Base-by-base conservation (phyloP, 306 rosid genomes). In the Dalbergia cochinchinensis region DNA sequence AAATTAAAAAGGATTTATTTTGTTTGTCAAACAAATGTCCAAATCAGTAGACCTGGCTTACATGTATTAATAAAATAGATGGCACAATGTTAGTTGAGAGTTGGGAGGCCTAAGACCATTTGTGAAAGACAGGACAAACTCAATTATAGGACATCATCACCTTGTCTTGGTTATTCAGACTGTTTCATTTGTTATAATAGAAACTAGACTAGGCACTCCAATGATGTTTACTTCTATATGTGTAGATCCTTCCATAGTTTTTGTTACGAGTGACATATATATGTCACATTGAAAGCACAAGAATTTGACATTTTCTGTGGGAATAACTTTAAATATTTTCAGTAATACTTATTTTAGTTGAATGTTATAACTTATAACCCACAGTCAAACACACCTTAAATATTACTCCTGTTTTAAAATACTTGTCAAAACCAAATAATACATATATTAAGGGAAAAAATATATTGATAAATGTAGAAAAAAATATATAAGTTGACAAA, bases 221-320 rank as follows among this genome's bases (percentile, higher is more conserved):
- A 26, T 26, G 31, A 26, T 26, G 31, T 26, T 26, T 69, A 69
- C 71, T 18, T 69, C 33, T 16, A 69, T 42, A 10, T 41, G 53
- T 59, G 37, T 72, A 47, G 81, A 53, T 71, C 50, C 59, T 72
- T 80, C 34, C 45, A 70, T 18, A 60, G 12, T 51, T 78, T 51
- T 22, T 34, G 16, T 20, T 39, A 55, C 8, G 6, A 6, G 47
- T 42, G 11, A 7, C 47, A 42, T 42, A 42, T 5, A 42, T 42
- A 1, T 42, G 3, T 42, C 47, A 42, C 8, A 42, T 42, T 0
- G 11, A 42, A 42, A 42, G 47, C 47, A 42, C 6, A 42, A 42
- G 7, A 42, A 5, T 5, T 5, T 42, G 0, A 42, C 7, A 9
- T 42, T 42, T 8, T 9, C 48, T 8, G 7, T 42, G 48, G 48